phyloP scores from a whole-genome alignment of 345 rosid genomes.

The Boechera stricta region DNA sequence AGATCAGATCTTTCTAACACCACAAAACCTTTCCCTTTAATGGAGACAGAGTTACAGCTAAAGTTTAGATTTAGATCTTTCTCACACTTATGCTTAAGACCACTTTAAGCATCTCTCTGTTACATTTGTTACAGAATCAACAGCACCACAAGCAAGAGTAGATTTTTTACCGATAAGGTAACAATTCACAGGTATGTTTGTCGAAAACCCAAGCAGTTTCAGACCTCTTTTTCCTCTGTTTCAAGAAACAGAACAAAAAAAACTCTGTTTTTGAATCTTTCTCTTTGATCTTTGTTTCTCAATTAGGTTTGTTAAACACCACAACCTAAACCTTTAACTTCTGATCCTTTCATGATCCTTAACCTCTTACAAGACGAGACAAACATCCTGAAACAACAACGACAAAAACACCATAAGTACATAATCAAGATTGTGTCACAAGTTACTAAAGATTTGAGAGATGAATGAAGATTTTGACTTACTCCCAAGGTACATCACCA shows the following conservation, averaged over 20 bases:
- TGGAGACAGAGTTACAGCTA: conserved; percentile 35
- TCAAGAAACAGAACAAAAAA: conserved; percentile 22
- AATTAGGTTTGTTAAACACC: conserved; percentile 49
- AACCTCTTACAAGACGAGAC: conserved; percentile 82
- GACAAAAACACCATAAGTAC: conserved; percentile 29
- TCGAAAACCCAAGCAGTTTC: conserved; percentile 57
- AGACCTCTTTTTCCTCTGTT: conserved; percentile 24
- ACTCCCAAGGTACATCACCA: conserved; percentile 90
- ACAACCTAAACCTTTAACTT: conserved; percentile 77
- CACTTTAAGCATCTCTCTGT: conserved; percentile 35
- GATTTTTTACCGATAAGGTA: conserved; percentile 32
- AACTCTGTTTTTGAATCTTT: conserved; percentile 37
- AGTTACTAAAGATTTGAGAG: not conserved
- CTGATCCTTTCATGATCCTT: conserved; percentile 93
- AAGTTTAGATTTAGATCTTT: conserved; percentile 26
- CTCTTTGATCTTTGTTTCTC: conserved; percentile 22
- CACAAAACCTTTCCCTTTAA: conserved; percentile 7
- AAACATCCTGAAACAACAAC: conserved; percentile 71
- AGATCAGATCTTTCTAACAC: conserved; percentile 25
- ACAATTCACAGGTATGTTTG: conserved; percentile 22
- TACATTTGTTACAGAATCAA: conserved; percentile 39
- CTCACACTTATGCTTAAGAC: conserved; percentile 42
- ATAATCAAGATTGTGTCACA: conserved; percentile 3
- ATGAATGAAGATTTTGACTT: conserved; percentile 21
- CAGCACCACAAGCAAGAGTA: conserved; percentile 36